These are phyloP conservation scores for Ogataea nonfermentans DNA, from an alignment of 805 yeast species.

Conservation along the genomic window DNA sequence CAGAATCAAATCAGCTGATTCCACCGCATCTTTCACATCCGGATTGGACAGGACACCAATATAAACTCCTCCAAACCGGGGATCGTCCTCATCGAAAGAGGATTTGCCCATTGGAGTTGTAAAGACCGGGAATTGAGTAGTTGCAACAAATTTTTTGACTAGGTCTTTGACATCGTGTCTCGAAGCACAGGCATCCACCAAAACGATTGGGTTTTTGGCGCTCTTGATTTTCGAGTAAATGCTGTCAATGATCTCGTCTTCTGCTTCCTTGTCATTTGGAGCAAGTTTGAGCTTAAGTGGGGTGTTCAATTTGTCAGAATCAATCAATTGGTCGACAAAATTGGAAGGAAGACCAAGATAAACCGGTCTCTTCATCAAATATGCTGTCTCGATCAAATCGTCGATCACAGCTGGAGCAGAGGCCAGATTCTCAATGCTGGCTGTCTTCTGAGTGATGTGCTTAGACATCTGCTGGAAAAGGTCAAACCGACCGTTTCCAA, in stretches of 20 bases:
- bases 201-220: slow-evolving; percentile 68
- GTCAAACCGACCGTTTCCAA: slow-evolving; percentile 80
- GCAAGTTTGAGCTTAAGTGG: slow-evolving; percentile 62
- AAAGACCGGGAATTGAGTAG: slow-evolving; percentile 76
- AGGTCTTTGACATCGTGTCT: slow-evolving; percentile 71
- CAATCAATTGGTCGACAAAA: slow-evolving; percentile 64
- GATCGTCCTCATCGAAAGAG: slow-evolving; percentile 66
- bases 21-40: slow-evolving; percentile 69
- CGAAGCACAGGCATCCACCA: slow-evolving; percentile 85
- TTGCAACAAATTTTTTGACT: slow-evolving; percentile 57
- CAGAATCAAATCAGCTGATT: slow-evolving; percentile 68
- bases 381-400: slow-evolving; percentile 69
- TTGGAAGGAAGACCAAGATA: slow-evolving; percentile 83
- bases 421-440: slow-evolving; percentile 58
- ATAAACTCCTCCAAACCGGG: slow-evolving; percentile 80
- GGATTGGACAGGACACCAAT: slow-evolving; percentile 79
- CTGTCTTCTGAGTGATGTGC: slow-evolving; percentile 65
- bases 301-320: slow-evolving; percentile 52
- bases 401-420: slow-evolving; percentile 73
- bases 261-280: slow-evolving; percentile 60
- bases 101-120: slow-evolving; percentile 93
- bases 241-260: slow-evolving; percentile 57
- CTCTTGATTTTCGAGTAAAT: slow-evolving; percentile 50
- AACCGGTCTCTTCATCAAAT: slow-evolving; percentile 72
- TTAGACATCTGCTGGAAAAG: slow-evolving; percentile 78